Evolutionary conservation across 768 basidiomycete species (phyloP), one percentile per base, ranked within the genome.

Genomic region (Rhizopogon vesiculosus): DNA sequence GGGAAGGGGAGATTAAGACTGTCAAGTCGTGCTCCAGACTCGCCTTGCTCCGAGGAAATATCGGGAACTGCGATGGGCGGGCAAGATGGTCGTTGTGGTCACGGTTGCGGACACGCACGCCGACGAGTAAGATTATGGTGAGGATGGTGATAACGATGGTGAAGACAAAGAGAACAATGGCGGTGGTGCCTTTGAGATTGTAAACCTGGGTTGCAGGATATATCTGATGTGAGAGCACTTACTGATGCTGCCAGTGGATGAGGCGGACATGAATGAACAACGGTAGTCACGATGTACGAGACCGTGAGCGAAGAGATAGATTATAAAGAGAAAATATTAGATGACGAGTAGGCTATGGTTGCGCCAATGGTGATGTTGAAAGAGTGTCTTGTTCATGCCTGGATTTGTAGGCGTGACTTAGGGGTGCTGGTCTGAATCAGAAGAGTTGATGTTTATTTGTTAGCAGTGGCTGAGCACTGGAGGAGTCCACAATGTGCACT

Each of bases 1-100:
- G 15, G 12, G 57, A 58, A 15, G 48, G 57, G 22, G 48, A 51
- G 13, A 58, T 19, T 7, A 18, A 40, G 8, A 53, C 19, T 5
- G 22, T 38, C 15, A 28, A 28, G 9, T 42, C 13, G 5, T 46
- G 25, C 16, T 42, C 52, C 13, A 18, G 3, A 22, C 29, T 52
- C n/a, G 38, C 53, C 31, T 49, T 45, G n/a, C 45, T 50, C 31
- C 19, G 22, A 13, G 15, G 39, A 25, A 41, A 40, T 40, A 46
- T 28, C 19, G 41, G 22, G 38, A 31, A 56, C 10, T n/a, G 44
- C n/a, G n/a, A 28, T 19, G 16, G 49, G 19, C 55, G 33, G 41
- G 18, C 5, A 28, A 31, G 16, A 8, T 18, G 19, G 41, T 39
- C 10, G 42, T 40, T 38, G 51, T 13, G n/a, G 39, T 28, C n/a